Evolutionary conservation across 805 yeast species (phyloP), one percentile per base, ranked within the genome.

Genomic region (Pichia californica): DNA sequence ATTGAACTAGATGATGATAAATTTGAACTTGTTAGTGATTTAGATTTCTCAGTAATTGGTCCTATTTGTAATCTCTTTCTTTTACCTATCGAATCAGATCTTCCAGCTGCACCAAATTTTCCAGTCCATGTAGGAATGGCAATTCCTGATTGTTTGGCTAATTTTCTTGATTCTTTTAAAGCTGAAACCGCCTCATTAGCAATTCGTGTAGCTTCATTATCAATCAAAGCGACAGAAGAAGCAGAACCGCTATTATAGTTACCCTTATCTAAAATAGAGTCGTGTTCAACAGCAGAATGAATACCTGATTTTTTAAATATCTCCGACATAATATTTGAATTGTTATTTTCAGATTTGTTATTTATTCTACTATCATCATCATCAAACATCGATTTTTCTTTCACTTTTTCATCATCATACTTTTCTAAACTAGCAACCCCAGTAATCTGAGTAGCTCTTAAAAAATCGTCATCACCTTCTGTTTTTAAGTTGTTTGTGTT

Each of bases 121-220:
- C 99, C 99, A 0, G 99, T 91, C 94, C 97, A 93, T 0, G 99
- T 91, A 0, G 97, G 98, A 0, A 83, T 80, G 5, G 95, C 95
- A 26, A 89, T 69, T 21, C 59, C 60, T 2, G 73, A 62, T 32
- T 53, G 55, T 27, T 71, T 58, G 0, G 88, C 70, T 19, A 65
- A 58, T 37, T 64, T 69, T 32, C 88, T 63, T 0, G 96, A 86
- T 46, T 75, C 74, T 42, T 75, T 69, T 44, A 85, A 60, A 0
- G 81, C 81, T 38, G 69, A 68, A 4, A 74, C 75, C 0, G 94
- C 93, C 44, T 79, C 82, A 31, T 66, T 63, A 1, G 85, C 82
- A 8, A 82, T 64, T 14, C 77, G 51, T 9, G 69, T 58, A 0
- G 89, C 89, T 53, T 84, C 89, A 23, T 69, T 64, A 46, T 82